A percentile compares a stretch with the other conserved stretches of the same genome.
Evolutionary conservation across 352 stramenopile genomes (phyloP).

Genomic region (Pythium angustatum): DNA sequence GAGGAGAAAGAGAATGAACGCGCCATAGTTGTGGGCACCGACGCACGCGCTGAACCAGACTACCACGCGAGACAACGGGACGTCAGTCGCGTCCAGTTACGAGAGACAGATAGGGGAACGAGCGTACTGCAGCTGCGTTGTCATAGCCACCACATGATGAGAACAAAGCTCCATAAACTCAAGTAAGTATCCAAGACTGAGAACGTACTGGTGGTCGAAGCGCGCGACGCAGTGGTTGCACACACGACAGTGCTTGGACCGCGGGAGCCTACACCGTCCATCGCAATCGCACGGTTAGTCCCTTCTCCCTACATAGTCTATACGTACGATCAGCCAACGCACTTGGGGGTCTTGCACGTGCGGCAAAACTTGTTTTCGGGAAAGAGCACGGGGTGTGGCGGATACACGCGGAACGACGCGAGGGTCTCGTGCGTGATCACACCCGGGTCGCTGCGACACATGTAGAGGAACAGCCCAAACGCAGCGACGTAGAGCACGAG

Average conservation of each 20-base stretch:
- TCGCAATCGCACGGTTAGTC: not conserved
- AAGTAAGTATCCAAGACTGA: not conserved
- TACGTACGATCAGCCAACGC: too few species aligned
- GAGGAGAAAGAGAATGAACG: constrained; percentile 33
- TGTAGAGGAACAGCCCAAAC: constrained; percentile 61
- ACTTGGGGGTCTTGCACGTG: constrained; percentile 90
- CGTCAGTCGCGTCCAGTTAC: not conserved
- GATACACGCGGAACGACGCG: constrained; percentile 57
- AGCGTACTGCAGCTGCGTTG: constrained; percentile 24
- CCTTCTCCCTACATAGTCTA: too few species aligned
- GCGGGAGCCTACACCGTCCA: constrained; percentile 48
- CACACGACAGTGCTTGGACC: constrained; percentile 89
- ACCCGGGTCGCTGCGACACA: constrained; percentile 76
- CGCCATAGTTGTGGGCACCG: constrained; percentile 31
- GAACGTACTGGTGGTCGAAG: constrained; percentile 67
- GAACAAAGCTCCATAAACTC: not conserved
- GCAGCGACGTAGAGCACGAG: constrained; percentile 57
- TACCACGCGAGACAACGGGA: not conserved
- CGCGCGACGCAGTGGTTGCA: constrained; percentile 87
- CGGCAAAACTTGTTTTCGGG: constrained; percentile 77
- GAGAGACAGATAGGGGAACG: too few species aligned
- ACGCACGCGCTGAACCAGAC: constrained; percentile 36
- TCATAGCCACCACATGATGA: not conserved
- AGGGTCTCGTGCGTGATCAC: constrained; percentile 63
- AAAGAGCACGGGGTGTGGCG: constrained; percentile 78